Evolutionary conservation across 306 rosid species (phyloP).

Genomic region (Lagenaria siceraria): DNA sequence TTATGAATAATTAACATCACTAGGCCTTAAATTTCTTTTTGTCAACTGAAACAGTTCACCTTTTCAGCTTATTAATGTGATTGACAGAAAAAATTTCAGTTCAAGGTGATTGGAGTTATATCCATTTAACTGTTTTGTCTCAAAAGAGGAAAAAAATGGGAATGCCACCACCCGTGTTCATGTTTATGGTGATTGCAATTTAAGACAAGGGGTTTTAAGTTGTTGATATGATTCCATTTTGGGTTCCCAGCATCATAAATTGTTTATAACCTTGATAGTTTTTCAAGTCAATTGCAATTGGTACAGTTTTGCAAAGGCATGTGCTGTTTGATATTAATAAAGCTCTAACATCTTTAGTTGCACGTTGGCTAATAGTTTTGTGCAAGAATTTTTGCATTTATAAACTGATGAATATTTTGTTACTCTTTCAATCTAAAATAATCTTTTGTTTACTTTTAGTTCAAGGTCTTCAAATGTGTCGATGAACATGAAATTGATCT

Average conservation of each 20-base stretch:
- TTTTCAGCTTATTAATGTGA: background rate
- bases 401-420: background rate
- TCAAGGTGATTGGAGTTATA: background rate
- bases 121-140: background rate
- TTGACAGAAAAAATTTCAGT: background rate
- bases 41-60: background rate
- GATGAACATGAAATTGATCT: slow-evolving; percentile 35
- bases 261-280: background rate
- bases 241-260: background rate
- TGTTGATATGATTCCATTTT: background rate
- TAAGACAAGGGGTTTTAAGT: background rate
- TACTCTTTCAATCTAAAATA: background rate
- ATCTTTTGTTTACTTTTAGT: slow-evolving; percentile 25
- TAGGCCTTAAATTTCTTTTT: background rate
- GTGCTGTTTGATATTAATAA: background rate
- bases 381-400: background rate
- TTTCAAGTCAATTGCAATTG: background rate
- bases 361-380: background rate
- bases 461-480: slow-evolving; percentile 39
- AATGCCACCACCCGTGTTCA: background rate
- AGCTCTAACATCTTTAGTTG: background rate
- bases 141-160: background rate
- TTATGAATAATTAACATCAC: background rate
- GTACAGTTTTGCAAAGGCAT: background rate
- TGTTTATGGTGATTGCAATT: background rate